A percentile compares a stretch with the other conserved stretches of the same genome.
Evolutionary conservation across 2,329 filamentous ascomycete species (phyloP).

Genomic region (Fusarium continuum): DNA sequence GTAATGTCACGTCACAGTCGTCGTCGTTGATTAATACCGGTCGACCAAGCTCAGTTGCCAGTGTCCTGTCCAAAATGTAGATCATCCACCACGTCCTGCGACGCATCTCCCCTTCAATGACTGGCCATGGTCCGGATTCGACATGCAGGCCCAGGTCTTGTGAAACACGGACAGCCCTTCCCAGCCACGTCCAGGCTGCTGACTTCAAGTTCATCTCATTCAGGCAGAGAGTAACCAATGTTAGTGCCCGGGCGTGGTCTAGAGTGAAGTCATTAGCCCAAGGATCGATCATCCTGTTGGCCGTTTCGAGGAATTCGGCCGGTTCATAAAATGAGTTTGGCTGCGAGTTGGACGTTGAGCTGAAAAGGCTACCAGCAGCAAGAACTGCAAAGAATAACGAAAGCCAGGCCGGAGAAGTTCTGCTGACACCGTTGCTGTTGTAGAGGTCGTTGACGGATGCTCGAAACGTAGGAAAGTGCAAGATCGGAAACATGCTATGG

Average conservation of each 20-base stretch:
- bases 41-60: constrained; percentile 82
- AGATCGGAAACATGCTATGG: constrained; percentile 82
- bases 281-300: constrained; percentile 76
- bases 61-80: constrained; percentile 85
- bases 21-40: constrained; percentile 85
- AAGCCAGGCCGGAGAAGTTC: constrained; percentile 73
- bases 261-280: constrained; percentile 83
- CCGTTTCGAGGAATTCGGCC: constrained; percentile 74
- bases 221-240: constrained; percentile 81
- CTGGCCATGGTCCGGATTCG: constrained; percentile 76
- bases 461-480: constrained; percentile 89
- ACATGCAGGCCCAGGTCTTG: constrained; percentile 86
- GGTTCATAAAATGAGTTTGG: constrained; percentile 64
- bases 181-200: constrained; percentile 86
- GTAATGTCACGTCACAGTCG: constrained; percentile 86
- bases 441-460: constrained; percentile 81
- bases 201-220: constrained; percentile 88
- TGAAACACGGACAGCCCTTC: constrained; percentile 78
- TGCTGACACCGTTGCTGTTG: constrained; percentile 64
- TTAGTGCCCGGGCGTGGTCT: constrained; percentile 76
- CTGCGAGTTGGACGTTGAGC: constrained; percentile 61
- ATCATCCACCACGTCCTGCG: constrained; percentile 93
- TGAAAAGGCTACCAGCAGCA: constrained; percentile 82
- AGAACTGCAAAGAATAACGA: constrained; percentile 85
- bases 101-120: constrained; percentile 85